Percentiles rank a stretch among this genome's conserved stretches.
These are phyloP conservation scores for Magnusiomyces paraingens DNA, from an alignment of 1,139 yeast genomes.

Conservation along the genomic window DNA sequence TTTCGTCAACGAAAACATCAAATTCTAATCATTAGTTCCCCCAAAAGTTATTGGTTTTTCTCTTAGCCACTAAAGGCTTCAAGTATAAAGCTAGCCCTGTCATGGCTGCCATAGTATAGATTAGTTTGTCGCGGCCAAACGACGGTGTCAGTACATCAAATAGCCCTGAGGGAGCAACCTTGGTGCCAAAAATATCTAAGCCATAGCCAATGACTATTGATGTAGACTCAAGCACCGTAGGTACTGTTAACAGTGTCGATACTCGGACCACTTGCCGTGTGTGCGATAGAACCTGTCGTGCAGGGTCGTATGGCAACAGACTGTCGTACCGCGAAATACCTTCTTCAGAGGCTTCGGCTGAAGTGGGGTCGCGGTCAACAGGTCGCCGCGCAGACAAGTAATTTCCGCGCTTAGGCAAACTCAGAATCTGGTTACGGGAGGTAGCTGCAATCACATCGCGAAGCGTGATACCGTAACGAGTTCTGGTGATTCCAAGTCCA, in stretches of 20 bases:
- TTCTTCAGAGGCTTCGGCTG: conserved; percentile 49
- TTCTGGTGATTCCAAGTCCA: conserved; percentile 50
- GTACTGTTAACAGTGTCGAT: conserved; percentile 39
- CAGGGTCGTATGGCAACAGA: conserved; percentile 44
- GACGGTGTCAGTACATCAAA: conserved; percentile 67
- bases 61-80: conserved; percentile 54
- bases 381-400: conserved; percentile 36
- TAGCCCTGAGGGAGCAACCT: conserved; percentile 73
- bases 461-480: conserved; percentile 68
- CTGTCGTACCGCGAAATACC: conserved; percentile 57
- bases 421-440: conserved; percentile 54
- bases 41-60: conserved; percentile 28
- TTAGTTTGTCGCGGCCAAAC: conserved; percentile 62
- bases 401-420: conserved; percentile 50
- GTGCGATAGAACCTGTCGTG: conserved; percentile 38
- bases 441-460: conserved; percentile 60
- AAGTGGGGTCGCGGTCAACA: conserved; percentile 46
- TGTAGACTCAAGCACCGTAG: conserved; percentile 80
- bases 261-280: conserved; percentile 32
- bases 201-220: conserved; percentile 62
- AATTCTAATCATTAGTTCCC: conserved; percentile 4
- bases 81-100: conserved; percentile 42
- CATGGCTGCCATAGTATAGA: conserved; percentile 53
- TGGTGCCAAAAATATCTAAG: conserved; percentile 65
- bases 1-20: background rate